Evolutionary conservation across 257 asterid genomes (phyloP), one percentile per base, ranked within the genome.

Genomic region (Przewalskia tangutica): DNA sequence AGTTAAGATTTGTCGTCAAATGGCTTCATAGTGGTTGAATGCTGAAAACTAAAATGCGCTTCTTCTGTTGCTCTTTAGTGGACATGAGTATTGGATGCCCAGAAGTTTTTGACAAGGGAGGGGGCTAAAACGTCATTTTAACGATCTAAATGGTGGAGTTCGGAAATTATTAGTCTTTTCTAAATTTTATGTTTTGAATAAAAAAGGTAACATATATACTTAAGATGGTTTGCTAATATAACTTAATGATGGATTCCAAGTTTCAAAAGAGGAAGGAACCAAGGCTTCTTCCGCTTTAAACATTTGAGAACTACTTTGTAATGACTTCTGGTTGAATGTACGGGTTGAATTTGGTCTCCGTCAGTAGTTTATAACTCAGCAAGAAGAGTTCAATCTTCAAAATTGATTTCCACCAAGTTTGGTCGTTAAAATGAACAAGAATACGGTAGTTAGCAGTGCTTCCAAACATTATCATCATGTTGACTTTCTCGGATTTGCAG

Each of bases 401-500:
- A 48, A 51, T 46, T 48, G 79, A 20, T 66, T 38, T 66, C 76
- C 51, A 7, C 32, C 51, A 7, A 36, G 48, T 65, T 65, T 34
- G 73, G 13, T 66, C 17, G 51, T 66, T 20, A 16, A 16, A 16
- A 4, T 46, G 79, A 71, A 46, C 4, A 71, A 66, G 16, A 13
- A 40, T 27, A 17, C 14, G 3, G 80, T 50, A 23, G 44, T 50
- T 75, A 75, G 7, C 12, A 0, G 62, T 9, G n/a, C 62, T 23
- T 75, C 62, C 62, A 13, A 9, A 50, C 16, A 9, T 9, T 3
- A 50, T 80, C 63, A 13, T 44, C 40, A 58, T 60, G 75, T 58
- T 64, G 67, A 46, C 36, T 32, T 84, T 84, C 48, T 81, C 81
- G 73, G 86, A 73, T 86, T 50, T 85, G 63, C 93, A 96, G 99